Evolutionary conservation across 2,329 filamentous ascomycete species (phyloP).

Genomic region (Colletotrichum sp.): DNA sequence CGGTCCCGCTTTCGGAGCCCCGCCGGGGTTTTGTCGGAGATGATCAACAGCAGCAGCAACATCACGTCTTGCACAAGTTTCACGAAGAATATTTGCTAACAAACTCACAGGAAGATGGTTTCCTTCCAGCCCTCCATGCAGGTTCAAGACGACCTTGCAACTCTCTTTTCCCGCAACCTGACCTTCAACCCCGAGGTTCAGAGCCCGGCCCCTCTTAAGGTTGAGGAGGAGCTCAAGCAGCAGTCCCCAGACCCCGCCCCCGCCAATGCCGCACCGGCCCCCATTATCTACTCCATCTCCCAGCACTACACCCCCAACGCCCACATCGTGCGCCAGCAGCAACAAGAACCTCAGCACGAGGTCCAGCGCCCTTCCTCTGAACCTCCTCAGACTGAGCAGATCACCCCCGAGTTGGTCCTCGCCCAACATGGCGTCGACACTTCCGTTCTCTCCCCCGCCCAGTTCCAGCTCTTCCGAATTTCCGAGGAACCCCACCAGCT

Average conservation of each 20-base stretch:
- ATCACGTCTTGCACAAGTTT: background rate
- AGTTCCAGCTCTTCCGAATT: slow-evolving; percentile 79
- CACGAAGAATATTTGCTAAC: background rate
- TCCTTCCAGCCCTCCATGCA: slow-evolving; percentile 55
- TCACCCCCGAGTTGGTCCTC: slow-evolving; percentile 63
- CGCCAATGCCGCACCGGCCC: slow-evolving; percentile 37
- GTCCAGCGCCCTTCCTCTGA: slow-evolving; percentile 55
- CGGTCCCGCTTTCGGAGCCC: background rate
- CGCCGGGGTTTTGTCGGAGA: slow-evolving; percentile 16
- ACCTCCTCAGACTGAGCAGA: slow-evolving; percentile 51
- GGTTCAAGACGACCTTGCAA: slow-evolving; percentile 81
- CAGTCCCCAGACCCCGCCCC: slow-evolving; percentile 21
- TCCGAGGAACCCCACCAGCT: slow-evolving; percentile 75
- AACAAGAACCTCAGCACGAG: slow-evolving; percentile 33
- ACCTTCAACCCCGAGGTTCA: slow-evolving; percentile 58
- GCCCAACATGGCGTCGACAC: slow-evolving; percentile 74
- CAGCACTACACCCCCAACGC: slow-evolving; percentile 86
- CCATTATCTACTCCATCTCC: slow-evolving; percentile 75
- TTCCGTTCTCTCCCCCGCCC: slow-evolving; percentile 70
- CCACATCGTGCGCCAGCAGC: slow-evolving; percentile 59
- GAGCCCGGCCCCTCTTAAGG: slow-evolving; percentile 29
- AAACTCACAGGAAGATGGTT: slow-evolving; percentile 37
- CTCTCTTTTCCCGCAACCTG: slow-evolving; percentile 79
- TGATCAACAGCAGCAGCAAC: background rate
- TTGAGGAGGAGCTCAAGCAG: slow-evolving; percentile 36